phyloP scores from a whole-genome alignment of 2,329 filamentous ascomycete genomes.

The Anisogramma anomala region DNA sequence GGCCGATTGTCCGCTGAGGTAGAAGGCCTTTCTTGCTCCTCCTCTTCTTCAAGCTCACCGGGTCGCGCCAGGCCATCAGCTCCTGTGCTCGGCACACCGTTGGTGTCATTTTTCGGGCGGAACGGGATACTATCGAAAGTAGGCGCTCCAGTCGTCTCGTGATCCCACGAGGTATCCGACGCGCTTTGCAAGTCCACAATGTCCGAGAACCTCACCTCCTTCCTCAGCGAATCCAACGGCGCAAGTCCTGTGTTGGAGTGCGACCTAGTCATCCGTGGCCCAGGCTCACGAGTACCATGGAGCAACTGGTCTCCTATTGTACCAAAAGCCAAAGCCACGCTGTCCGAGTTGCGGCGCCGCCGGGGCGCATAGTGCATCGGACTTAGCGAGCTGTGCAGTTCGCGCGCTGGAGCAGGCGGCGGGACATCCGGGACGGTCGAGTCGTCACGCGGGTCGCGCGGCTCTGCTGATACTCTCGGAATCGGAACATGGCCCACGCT shows the following conservation, averaged over 20 bases:
- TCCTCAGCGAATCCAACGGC: constrained; percentile 4
- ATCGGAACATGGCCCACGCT: not conserved
- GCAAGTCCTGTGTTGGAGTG: constrained; percentile 5
- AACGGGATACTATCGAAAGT: constrained; percentile 4
- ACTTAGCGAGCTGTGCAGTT: constrained; percentile 8
- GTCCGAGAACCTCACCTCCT: constrained; percentile 13
- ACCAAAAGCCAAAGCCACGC: constrained; percentile 11
- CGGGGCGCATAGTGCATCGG: constrained; percentile 13
- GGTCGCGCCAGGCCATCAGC: constrained; percentile 2
- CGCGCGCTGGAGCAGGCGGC: constrained; percentile 7
- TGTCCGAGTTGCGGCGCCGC: constrained; percentile 19
- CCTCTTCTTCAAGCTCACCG: not conserved
- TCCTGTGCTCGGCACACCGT: not conserved
- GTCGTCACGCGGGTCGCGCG: not conserved
- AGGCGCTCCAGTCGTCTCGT: constrained; percentile 4
- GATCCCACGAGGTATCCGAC: constrained; percentile 11
- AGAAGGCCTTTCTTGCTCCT: constrained; percentile 3
- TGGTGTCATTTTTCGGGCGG: not conserved
- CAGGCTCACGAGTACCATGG: constrained; percentile 1
- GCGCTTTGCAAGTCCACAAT: constrained; percentile 13
- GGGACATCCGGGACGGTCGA: not conserved
- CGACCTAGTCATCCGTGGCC: constrained; percentile 3
- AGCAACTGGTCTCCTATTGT: not conserved
- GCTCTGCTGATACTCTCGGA: not conserved
- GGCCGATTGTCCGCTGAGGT: constrained; percentile 12